phyloP scores from a whole-genome alignment of 768 basidiomycete species.

The Krasilnikovozyma curviuscula region DNA sequence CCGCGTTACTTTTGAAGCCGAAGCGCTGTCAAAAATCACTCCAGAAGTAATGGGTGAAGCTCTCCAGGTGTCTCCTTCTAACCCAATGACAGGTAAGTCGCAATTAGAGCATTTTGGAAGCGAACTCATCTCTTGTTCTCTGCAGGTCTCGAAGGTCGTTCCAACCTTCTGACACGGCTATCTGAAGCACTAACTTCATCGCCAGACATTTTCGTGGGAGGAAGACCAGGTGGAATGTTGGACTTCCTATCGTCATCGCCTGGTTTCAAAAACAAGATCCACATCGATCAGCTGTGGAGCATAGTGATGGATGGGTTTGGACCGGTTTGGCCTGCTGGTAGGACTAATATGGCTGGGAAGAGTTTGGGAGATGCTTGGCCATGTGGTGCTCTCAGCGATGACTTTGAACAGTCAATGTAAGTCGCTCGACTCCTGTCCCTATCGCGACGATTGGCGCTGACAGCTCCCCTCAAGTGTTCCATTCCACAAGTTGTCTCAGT shows the following conservation, averaged over 20 bases:
- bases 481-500: slow-evolving; percentile 90
- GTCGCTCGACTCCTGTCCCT: neutral
- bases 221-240: slow-evolving; percentile 52
- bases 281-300: slow-evolving; percentile 59
- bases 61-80: slow-evolving; percentile 56
- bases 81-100: slow-evolving; percentile 80
- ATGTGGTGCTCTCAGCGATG: slow-evolving; percentile 38
- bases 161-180: slow-evolving; percentile 54
- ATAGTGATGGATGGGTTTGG: slow-evolving; percentile 63
- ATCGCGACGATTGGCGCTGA: neutral
- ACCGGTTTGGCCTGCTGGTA: slow-evolving; percentile 68
- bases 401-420: slow-evolving; percentile 5
- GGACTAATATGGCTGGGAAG: slow-evolving; percentile 45
- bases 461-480: slow-evolving; percentile 34
- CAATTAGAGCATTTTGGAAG: no score
- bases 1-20: no score
- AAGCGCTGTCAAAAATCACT: slow-evolving; percentile 47
- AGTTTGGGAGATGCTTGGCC: slow-evolving; percentile 89
- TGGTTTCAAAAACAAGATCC: slow-evolving; percentile 33
- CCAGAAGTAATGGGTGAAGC: slow-evolving; percentile 39
- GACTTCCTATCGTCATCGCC: slow-evolving; percentile 19
- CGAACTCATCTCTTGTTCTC: no score
- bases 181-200: slow-evolving; percentile 46
- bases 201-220: slow-evolving; percentile 49
- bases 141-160: slow-evolving; percentile 76